Evolutionary conservation across 768 basidiomycete genomes (phyloP).

Genomic region (Hortiboletus flavorubellus): DNA sequence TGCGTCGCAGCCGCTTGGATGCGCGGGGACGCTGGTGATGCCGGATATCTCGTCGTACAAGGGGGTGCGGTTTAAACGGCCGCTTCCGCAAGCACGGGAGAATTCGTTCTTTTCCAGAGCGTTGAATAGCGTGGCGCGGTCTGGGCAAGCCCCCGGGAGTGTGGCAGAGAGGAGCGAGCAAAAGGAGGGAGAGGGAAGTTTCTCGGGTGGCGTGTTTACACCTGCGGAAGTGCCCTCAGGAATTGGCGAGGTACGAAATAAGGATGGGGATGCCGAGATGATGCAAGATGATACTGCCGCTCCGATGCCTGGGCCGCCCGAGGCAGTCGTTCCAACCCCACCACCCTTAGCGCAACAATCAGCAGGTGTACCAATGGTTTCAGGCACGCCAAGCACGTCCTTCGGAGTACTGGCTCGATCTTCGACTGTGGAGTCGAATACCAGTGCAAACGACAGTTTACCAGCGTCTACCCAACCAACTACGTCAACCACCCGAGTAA

Average conservation of each 20-base stretch:
- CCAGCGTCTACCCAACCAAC: background rate
- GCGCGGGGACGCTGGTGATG: slow-evolving; percentile 7
- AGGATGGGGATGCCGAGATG: background rate
- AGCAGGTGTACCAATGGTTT: background rate
- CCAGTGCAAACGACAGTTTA: background rate
- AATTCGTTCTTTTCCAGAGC: slow-evolving; percentile 27
- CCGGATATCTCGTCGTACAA: slow-evolving; percentile 25
- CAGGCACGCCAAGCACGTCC: background rate
- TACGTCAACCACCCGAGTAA: background rate
- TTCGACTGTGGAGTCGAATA: background rate
- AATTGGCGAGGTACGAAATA: background rate
- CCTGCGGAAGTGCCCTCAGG: background rate
- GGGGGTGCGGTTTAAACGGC: slow-evolving; percentile 21
- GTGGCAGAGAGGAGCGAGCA: background rate
- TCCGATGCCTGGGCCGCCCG: background rate
- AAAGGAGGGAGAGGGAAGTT: background rate
- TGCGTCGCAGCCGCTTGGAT: background rate
- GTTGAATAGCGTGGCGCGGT: background rate
- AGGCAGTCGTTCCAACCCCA: background rate
- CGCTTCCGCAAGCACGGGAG: slow-evolving; percentile 3
- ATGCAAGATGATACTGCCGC: slow-evolving; percentile 3
- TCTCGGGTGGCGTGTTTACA: background rate
- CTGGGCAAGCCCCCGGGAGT: background rate
- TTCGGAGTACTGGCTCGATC: background rate
- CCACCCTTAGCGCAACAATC: background rate